Conservation (phyloP, 257 asterid species). For the Orobanche coerulescens region DNA sequence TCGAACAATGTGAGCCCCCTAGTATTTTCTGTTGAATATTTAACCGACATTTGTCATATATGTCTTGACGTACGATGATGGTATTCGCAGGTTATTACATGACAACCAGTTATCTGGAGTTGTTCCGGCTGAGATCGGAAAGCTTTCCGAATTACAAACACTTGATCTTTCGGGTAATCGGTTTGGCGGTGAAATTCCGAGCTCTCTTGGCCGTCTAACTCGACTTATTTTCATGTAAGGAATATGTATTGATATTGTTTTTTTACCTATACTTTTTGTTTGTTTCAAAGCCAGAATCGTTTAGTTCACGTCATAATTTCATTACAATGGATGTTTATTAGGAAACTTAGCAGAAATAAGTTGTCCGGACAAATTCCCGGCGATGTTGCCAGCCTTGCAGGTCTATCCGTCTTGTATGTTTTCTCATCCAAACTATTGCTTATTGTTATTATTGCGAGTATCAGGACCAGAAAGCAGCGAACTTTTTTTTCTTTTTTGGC, state of each 20-base stretch:
- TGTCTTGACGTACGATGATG: neutral
- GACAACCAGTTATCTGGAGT: constrained; percentile 61
- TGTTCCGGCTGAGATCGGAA: constrained; percentile 68
- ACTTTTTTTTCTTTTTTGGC: no score
- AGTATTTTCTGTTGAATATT: neutral
- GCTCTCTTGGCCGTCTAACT: constrained; percentile 53
- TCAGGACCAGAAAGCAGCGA: neutral
- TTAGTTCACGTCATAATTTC: neutral
- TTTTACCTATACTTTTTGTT: neutral
- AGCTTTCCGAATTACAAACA: constrained; percentile 61
- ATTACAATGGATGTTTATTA: constrained; percentile 28
- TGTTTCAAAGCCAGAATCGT: neutral
- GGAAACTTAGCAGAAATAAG: constrained; percentile 78
- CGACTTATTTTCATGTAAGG: constrained; percentile 75
- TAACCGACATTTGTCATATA: neutral
- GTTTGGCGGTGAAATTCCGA: constrained; percentile 72
- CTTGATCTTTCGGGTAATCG: constrained; percentile 78
- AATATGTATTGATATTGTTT: constrained; percentile 10
- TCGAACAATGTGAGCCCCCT: constrained; percentile 56
- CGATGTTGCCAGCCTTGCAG: constrained; percentile 63
- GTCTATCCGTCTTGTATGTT: constrained; percentile 89
- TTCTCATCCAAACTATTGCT: constrained; percentile 25
- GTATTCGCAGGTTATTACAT: constrained; percentile 56
- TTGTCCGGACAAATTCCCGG: constrained; percentile 73
- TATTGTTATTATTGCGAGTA: neutral